phyloP scores from a whole-genome alignment of 1,139 yeast species.

The Geotrichum reessii region DNA sequence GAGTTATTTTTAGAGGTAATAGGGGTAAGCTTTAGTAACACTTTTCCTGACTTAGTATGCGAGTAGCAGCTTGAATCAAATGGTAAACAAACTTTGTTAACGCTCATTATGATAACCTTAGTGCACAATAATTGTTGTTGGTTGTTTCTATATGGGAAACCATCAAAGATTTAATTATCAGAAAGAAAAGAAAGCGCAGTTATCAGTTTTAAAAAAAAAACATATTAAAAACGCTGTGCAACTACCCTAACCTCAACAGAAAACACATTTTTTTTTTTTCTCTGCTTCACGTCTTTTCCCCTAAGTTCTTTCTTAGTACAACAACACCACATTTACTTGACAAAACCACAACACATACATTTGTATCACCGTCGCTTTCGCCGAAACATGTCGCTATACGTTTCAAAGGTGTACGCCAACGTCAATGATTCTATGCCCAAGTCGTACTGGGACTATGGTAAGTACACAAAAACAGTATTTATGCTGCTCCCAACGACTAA shows the following conservation, averaged over 20 bases:
- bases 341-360: no score
- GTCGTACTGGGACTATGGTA: slow-evolving; percentile 80
- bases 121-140: background rate
- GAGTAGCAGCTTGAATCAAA: background rate
- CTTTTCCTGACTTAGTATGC: background rate
- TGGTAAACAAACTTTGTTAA: slow-evolving; percentile 5
- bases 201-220: no score
- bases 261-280: background rate
- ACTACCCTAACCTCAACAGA: background rate
- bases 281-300: background rate
- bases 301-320: background rate
- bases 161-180: background rate
- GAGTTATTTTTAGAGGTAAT: background rate
- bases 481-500: background rate
- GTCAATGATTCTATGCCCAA: slow-evolving; percentile 67
- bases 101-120: slow-evolving; percentile 5
- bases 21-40: background rate
- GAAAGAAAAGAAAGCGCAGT: background rate
- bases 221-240: no score
- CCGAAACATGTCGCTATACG: slow-evolving; percentile 37
- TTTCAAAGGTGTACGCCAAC: slow-evolving; percentile 74
- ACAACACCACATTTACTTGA: background rate
- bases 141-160: background rate
- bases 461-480: slow-evolving; percentile 15
- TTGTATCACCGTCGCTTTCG: background rate